phyloP scores from a whole-genome alignment of 1,139 yeast species.

The Sugiyamaella pinicola region DNA sequence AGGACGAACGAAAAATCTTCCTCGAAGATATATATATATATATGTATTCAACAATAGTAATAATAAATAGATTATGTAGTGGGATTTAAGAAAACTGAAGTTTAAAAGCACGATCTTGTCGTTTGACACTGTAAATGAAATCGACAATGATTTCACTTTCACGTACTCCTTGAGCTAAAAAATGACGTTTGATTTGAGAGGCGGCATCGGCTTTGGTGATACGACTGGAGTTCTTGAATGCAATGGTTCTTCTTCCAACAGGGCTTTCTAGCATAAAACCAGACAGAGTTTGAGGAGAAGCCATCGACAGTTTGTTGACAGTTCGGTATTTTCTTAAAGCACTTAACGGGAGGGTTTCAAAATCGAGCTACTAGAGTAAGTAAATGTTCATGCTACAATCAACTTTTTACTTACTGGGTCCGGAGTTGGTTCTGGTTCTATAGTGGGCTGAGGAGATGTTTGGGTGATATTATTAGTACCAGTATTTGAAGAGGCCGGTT shows the following conservation, averaged over 20 bases:
- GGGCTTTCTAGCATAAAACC: conserved; percentile 64
- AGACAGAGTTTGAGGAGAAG: conserved; percentile 56
- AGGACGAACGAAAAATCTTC: too few relatives aligned
- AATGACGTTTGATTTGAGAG: conserved; percentile 60
- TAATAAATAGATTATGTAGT: conserved; percentile 1
- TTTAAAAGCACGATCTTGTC: conserved; percentile 51
- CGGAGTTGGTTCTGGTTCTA: conserved; percentile 3
- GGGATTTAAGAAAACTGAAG: conserved; percentile 37
- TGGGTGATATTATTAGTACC: neutral
- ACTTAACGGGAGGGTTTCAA: conserved; percentile 55
- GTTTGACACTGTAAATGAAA: conserved; percentile 72
- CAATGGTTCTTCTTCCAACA: conserved; percentile 64
- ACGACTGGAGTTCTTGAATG: conserved; percentile 48
- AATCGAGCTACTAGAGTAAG: conserved; percentile 48
- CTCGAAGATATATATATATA: too few relatives aligned
- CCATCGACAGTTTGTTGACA: conserved; percentile 51
- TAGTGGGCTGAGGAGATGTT: conserved; percentile 7
- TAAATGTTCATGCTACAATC: neutral
- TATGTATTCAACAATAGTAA: neutral
- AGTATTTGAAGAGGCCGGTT: conserved; percentile 2
- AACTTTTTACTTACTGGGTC: conserved; percentile 13
- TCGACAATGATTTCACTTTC: conserved; percentile 80
- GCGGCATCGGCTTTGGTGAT: conserved; percentile 61
- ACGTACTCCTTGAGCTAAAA: conserved; percentile 59
- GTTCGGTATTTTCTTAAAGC: conserved; percentile 61